These are phyloP conservation scores for Echeveria elegans DNA, from an alignment of 164 flowering plant genomes.

Conservation along the genomic window DNA sequence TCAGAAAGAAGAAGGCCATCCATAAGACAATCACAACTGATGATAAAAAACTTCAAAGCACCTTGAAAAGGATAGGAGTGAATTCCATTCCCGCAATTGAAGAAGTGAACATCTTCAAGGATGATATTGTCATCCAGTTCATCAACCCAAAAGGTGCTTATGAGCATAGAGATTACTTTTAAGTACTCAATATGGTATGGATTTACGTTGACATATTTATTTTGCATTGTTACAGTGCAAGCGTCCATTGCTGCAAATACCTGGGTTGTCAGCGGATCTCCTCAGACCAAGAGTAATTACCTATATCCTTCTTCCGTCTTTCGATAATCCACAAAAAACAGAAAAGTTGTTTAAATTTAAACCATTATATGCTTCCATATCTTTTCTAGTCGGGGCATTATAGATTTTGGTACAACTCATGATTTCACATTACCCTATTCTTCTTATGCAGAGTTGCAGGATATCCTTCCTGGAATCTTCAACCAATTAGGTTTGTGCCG, in stretches of 20 bases:
- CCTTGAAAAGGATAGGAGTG: constrained; percentile 1
- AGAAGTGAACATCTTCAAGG: constrained; percentile 3
- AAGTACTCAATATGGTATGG: neutral
- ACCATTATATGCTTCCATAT: too few species aligned
- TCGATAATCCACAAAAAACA: too few species aligned
- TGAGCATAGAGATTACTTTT: too few species aligned
- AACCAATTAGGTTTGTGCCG: neutral
- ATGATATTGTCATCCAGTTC: neutral
- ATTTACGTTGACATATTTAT: too few species aligned
- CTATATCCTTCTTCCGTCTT: neutral
- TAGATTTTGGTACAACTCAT: too few species aligned
- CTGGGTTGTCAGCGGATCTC: neutral
- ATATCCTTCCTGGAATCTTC: neutral
- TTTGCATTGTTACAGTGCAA: neutral
- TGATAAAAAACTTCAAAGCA: constrained; percentile 1
- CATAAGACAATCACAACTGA: constrained; percentile 1
- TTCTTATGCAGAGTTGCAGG: neutral
- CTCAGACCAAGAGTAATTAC: neutral
- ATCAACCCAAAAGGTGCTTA: neutral
- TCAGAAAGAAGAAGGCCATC: constrained; percentile 2
- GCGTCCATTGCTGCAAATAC: neutral
- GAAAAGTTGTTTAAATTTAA: too few species aligned
- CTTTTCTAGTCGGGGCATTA: too few species aligned
- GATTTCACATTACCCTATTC: neutral
- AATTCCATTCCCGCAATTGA: neutral